Percentiles rank a stretch among this genome's conserved stretches.
Evolutionary conservation across 164 flowering plant genomes (phyloP).

Genomic region (Sextonia rubra): DNA sequence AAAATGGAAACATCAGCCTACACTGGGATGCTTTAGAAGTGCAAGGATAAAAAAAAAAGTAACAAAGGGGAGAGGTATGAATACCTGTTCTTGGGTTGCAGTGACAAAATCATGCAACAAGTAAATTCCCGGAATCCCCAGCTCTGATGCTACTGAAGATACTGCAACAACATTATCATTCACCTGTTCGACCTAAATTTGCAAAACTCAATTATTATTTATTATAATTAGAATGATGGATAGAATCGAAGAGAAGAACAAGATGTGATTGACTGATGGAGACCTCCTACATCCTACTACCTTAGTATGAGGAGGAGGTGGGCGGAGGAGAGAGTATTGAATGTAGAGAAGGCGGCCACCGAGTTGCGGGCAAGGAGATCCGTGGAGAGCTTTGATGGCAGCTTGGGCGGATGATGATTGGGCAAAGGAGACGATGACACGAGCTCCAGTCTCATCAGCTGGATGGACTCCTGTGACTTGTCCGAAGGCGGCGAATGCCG

Average conservation of each 20-base stretch:
- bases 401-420: slow-evolving; percentile 42
- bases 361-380: slow-evolving; percentile 52
- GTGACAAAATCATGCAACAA: slow-evolving; percentile 68
- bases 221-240: too few relatives aligned
- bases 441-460: slow-evolving; percentile 85
- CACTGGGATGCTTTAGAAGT: background rate
- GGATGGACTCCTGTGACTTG: slow-evolving; percentile 56
- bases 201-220: too few relatives aligned
- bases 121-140: slow-evolving; percentile 75
- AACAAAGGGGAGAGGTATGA: too few relatives aligned
- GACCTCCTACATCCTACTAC: too few relatives aligned
- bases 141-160: slow-evolving; percentile 49
- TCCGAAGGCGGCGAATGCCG: slow-evolving; percentile 59
- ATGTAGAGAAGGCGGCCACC: slow-evolving; percentile 70
- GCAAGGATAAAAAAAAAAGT: background rate
- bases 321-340: slow-evolving; percentile 45
- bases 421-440: slow-evolving; percentile 68
- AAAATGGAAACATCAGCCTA: too few relatives aligned
- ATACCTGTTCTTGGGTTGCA: slow-evolving; percentile 70
- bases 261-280: too few relatives aligned
- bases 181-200: too few relatives aligned
- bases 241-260: background rate
- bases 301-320: slow-evolving; percentile 18
- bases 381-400: slow-evolving; percentile 56
- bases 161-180: too few relatives aligned